Conservation (phyloP, 1,139 yeast species). For the Suhomyces panamericanus region DNA sequence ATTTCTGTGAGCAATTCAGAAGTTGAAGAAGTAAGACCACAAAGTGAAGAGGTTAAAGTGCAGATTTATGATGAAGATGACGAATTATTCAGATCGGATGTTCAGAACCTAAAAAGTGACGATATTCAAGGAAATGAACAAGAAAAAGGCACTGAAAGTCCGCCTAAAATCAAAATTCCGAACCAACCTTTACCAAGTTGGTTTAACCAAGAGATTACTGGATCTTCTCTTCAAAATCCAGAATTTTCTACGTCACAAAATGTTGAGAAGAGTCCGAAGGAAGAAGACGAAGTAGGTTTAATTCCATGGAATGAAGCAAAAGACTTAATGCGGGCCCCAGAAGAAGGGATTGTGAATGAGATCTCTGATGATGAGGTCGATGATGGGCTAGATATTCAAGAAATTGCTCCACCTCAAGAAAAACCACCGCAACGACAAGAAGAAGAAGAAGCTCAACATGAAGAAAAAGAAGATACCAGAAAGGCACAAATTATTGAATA, state of each 20-base stretch:
- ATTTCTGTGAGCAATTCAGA: too few species aligned
- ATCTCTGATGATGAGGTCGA: constrained; percentile 10
- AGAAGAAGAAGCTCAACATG: background rate
- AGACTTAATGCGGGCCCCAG: constrained; percentile 22
- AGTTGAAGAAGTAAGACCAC: too few species aligned
- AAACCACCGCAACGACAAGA: background rate
- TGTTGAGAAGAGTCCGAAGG: constrained; percentile 23
- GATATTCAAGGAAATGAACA: background rate
- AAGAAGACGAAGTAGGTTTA: constrained; percentile 51
- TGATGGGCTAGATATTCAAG: constrained; percentile 14
- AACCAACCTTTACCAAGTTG: constrained; percentile 29
- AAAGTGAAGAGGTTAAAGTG: too few species aligned
- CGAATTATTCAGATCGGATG: background rate
- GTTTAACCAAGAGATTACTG: constrained; percentile 25
- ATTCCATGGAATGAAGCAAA: constrained; percentile 51
- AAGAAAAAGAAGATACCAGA: constrained; percentile 10
- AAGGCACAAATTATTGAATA: constrained; percentile 46
- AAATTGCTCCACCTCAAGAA: constrained; percentile 12
- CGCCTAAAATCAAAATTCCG: background rate
- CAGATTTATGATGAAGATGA: background rate
- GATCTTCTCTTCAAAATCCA: constrained; percentile 6
- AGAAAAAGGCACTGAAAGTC: background rate
- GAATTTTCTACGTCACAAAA: constrained; percentile 17
- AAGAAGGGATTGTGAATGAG: constrained; percentile 16
- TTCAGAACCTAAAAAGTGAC: background rate